A percentile compares a stretch with the other conserved stretches of the same genome.
Conservation (phyloP, 2,329 filamentous ascomycete genomes). For the Raffaelea deltoideospora region DNA sequence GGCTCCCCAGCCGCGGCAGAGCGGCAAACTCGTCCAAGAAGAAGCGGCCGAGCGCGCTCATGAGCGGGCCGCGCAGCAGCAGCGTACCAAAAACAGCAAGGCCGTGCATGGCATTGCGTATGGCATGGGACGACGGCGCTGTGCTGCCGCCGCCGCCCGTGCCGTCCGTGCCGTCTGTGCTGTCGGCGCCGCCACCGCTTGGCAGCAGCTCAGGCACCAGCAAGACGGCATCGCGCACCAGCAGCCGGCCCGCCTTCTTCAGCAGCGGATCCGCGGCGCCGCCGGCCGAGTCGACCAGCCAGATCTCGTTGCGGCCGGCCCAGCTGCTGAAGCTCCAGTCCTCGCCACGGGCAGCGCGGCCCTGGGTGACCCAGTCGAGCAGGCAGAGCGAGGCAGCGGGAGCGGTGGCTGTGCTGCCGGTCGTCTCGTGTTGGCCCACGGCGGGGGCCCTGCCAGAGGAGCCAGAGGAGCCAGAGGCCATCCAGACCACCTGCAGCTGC, state of each 20-base stretch:
- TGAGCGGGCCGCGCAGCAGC: slow-evolving; percentile 60
- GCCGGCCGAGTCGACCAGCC: slow-evolving; percentile 19
- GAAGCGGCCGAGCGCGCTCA: slow-evolving; percentile 51
- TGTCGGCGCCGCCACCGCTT: slow-evolving; percentile 21
- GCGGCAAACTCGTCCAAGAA: slow-evolving; percentile 66
- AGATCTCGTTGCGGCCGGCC: slow-evolving; percentile 81
- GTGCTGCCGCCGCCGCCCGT: slow-evolving; percentile 13
- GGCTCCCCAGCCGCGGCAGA: slow-evolving; percentile 66
- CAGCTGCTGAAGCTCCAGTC: slow-evolving; percentile 73
- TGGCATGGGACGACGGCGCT: not conserved
- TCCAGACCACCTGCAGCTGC: slow-evolving; percentile 65
- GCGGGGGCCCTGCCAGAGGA: too few relatives aligned
- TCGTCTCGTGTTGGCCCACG: too few relatives aligned
- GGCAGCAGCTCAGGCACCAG: slow-evolving; percentile 22
- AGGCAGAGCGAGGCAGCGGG: slow-evolving; percentile 49
- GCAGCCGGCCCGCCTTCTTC: slow-evolving; percentile 31
- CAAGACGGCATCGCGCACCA: slow-evolving; percentile 75
- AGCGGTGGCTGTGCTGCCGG: slow-evolving; percentile 14
- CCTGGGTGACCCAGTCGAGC: slow-evolving; percentile 88
- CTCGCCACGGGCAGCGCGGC: slow-evolving; percentile 71
- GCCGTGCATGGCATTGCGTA: slow-evolving; percentile 51
- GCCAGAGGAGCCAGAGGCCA: slow-evolving; percentile 31
- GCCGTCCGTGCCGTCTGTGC: slow-evolving; percentile 24
- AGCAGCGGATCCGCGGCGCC: slow-evolving; percentile 13
- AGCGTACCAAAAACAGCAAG: slow-evolving; percentile 72